These are phyloP conservation scores for Tolypocladium ophioglossoides DNA, from an alignment of 2,329 filamentous ascomycete species.

Conservation along the genomic window DNA sequence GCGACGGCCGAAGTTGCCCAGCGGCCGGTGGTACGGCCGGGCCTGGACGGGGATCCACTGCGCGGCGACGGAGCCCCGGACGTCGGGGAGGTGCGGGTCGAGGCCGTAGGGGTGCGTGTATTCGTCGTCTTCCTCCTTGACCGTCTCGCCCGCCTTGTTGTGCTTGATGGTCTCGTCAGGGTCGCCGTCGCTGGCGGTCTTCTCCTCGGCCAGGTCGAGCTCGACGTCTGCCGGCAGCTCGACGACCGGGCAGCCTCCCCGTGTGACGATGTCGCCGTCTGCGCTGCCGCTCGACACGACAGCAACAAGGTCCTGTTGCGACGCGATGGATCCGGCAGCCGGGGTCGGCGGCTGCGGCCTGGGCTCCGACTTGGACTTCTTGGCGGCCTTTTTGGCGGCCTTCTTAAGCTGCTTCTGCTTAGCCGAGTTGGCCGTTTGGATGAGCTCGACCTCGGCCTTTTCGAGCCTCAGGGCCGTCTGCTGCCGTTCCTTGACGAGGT, in stretches of 20 bases:
- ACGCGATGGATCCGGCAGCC: neutral
- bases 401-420: slow-evolving; percentile 44
- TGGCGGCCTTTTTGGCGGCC: neutral
- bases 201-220: neutral
- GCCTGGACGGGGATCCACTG: slow-evolving; percentile 66
- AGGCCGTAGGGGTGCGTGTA: slow-evolving; percentile 28
- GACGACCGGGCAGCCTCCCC: slow-evolving; percentile 2
- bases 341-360: neutral
- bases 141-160: slow-evolving; percentile 1
- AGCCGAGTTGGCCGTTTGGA: slow-evolving; percentile 65
- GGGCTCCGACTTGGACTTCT: neutral
- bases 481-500: slow-evolving; percentile 73
- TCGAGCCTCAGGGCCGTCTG: slow-evolving; percentile 74
- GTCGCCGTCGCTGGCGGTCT: neutral
- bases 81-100: slow-evolving; percentile 23
- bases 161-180: neutral
- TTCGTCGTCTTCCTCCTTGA: slow-evolving; percentile 16
- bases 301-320: slow-evolving; percentile 3
- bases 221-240: slow-evolving; percentile 4
- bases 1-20: slow-evolving; percentile 69
- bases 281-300: slow-evolving; percentile 1
- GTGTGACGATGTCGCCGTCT: neutral
- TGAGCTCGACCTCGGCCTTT: slow-evolving; percentile 74
- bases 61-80: slow-evolving; percentile 47
- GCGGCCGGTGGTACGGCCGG: slow-evolving; percentile 59